Base-by-base conservation (phyloP, 805 yeast species). In the Saccharomycopsis microspora region DNA sequence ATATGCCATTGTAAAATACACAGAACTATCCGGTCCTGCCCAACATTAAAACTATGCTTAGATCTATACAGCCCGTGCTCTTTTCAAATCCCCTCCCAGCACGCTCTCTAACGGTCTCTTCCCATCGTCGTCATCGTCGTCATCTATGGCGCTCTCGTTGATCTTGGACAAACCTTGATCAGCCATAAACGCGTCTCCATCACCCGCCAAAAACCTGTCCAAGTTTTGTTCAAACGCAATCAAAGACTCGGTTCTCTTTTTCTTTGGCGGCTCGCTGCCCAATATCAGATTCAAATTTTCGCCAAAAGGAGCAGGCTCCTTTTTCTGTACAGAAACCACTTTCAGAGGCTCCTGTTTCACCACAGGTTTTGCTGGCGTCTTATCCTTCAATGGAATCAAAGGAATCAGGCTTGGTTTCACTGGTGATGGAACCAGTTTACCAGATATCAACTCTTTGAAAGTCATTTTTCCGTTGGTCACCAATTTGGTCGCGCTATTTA, bases 401-500 rank as follows among this genome's bases (percentile, higher is more conserved):
- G 54, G 50, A 39, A 52, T 52, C 8, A 49, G 44, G 33, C 50
- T 44, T 31, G 54, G 47, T 32, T 50, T 47, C 32, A 44, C 35
- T 33, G 45, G 51, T 7, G 51, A 40, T 10, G 37, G 52, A 10
- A 43, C 34, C 9, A 41, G 42, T 30, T 52, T 47, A 8, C 49
- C 49, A 7, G 64, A 7, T 64, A 58, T 43, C 62, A 54, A 31
- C 53, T 58, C 42, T 65, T 67, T 44, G 70, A 64, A 69, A 42
- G 71, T 70, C 7, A 72, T 70, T 53, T 73, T 69, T 42, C 78
- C 78, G 57, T 74, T 74, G 0, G 81, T 76, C 2, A 76, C 74
- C 55, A 76, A 76, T 29, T 68, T 67, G 1, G 89, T 82, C 0
- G 89, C 85, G 42, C 86, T 86, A 56, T 85, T 82, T 57, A 85